phyloP scores from a whole-genome alignment of 306 rosid species.

The Parietaria judaica region DNA sequence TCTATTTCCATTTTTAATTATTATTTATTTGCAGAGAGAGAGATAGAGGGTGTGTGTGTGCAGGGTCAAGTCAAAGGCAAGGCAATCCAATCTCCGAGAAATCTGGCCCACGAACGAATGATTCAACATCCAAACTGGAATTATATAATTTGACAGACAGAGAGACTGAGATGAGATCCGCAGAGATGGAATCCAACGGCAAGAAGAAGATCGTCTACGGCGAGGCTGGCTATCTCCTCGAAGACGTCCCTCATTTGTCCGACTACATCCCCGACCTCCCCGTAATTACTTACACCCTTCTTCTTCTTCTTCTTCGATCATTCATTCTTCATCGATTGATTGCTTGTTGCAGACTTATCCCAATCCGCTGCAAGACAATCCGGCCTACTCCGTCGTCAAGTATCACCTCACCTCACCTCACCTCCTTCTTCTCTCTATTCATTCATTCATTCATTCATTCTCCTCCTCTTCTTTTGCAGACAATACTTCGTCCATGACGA shows the following conservation, averaged over 20 bases:
- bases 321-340: background rate
- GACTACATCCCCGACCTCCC: constrained; percentile 70
- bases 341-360: constrained; percentile 45
- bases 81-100: constrained; percentile 5
- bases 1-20: background rate
- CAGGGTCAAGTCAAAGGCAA: background rate
- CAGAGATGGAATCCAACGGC: constrained; percentile 12
- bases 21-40: no score
- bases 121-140: background rate
- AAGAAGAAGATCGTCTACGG: constrained; percentile 41
- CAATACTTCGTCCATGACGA: constrained; percentile 89
- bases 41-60: no score
- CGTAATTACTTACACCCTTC: no score
- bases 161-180: no score
- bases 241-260: constrained; percentile 77
- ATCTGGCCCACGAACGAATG: background rate
- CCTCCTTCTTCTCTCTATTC: background rate
- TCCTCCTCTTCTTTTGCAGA: constrained; percentile 31
- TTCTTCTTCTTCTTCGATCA: background rate
- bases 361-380: constrained; percentile 87
- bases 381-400: constrained; percentile 94
- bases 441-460: background rate
- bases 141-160: no score
- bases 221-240: constrained; percentile 56
- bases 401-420: constrained; percentile 20